Evolutionary conservation across 495 filamentous ascomycete genomes (phyloP).

Genomic region (Aspergillus ostianus): DNA sequence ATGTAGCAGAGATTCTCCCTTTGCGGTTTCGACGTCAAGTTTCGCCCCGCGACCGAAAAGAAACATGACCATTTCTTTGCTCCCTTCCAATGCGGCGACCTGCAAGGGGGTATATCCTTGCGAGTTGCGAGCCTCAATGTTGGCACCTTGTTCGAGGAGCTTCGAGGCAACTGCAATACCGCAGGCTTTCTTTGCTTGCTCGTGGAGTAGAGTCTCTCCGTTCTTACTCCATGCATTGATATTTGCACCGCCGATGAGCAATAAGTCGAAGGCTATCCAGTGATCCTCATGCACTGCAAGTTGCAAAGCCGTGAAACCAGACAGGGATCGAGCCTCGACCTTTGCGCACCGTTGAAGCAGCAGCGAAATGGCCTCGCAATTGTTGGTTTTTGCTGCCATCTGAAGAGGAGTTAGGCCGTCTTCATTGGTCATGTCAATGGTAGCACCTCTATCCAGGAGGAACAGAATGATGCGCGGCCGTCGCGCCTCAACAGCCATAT

Average conservation of each 20-base stretch:
- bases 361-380: constrained; percentile 31
- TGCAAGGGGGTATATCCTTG: constrained; percentile 36
- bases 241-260: constrained; percentile 32
- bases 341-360: constrained; percentile 27
- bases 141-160: constrained; percentile 29
- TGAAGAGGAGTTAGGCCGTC: constrained; percentile 33
- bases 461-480: constrained; percentile 31
- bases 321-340: constrained; percentile 23
- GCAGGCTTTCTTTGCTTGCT: constrained; percentile 17
- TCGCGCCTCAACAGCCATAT: constrained; percentile 26
- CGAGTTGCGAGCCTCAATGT: constrained; percentile 32
- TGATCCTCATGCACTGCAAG: constrained; percentile 22
- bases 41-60: constrained; percentile 30
- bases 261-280: constrained; percentile 34
- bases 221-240: constrained; percentile 30
- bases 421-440: constrained; percentile 21
- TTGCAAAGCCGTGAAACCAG: constrained; percentile 30
- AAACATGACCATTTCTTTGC: constrained; percentile 27
- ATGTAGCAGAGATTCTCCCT: constrained; percentile 30
- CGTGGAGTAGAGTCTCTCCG: constrained; percentile 32
- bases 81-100: constrained; percentile 30
- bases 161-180: constrained; percentile 19
- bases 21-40: constrained; percentile 26
- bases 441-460: constrained; percentile 31
- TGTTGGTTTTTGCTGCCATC: constrained; percentile 28